Conservation (phyloP, 164 flowering plant genomes). For the Vitis cinerea region DNA sequence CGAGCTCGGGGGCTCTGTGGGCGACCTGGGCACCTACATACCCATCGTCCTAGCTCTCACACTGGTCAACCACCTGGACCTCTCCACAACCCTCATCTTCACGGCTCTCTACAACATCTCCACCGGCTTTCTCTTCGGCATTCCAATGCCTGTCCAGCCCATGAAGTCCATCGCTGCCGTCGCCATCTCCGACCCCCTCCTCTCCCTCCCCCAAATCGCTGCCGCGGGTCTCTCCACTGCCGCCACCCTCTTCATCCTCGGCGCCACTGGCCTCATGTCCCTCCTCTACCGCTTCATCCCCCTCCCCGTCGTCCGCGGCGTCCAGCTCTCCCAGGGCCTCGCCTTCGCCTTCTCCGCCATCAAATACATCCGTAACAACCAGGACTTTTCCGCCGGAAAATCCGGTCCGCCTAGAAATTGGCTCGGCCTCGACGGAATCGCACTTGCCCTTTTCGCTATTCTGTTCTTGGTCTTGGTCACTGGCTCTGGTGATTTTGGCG, state of each 20-base stretch:
- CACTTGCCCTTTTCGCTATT: constrained; percentile 57
- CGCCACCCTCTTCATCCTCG: constrained; percentile 62
- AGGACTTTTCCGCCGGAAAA: constrained; percentile 50
- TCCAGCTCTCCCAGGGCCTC: constrained; percentile 91
- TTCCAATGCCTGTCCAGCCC: constrained; percentile 97
- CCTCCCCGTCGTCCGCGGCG: constrained; percentile 86
- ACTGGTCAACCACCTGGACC: constrained; percentile 64
- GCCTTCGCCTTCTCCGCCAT: constrained; percentile 81
- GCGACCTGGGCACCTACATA: constrained; percentile 90
- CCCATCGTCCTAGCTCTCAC: constrained; percentile 77
- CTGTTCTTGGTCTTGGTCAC: constrained; percentile 52
- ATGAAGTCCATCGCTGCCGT: constrained; percentile 96
- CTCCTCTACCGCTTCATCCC: constrained; percentile 64
- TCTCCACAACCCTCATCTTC: constrained; percentile 77
- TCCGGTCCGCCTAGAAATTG: constrained; percentile 50
- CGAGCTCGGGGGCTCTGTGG: constrained; percentile 78
- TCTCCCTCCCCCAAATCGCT: constrained; percentile 64
- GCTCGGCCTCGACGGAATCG: constrained; percentile 77
- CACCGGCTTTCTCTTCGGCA: constrained; percentile 75
- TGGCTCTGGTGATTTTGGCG: constrained; percentile 47
- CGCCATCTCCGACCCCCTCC: constrained; percentile 72
- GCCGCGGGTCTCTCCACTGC: constrained; percentile 84
- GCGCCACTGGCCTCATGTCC: constrained; percentile 84
- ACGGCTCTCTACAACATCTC: constrained; percentile 73
- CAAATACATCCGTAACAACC: constrained; percentile 68